These are phyloP conservation scores for Leptodontidium sp. DNA, from an alignment of 2,329 filamentous ascomycete species.

Conservation along the genomic window DNA sequence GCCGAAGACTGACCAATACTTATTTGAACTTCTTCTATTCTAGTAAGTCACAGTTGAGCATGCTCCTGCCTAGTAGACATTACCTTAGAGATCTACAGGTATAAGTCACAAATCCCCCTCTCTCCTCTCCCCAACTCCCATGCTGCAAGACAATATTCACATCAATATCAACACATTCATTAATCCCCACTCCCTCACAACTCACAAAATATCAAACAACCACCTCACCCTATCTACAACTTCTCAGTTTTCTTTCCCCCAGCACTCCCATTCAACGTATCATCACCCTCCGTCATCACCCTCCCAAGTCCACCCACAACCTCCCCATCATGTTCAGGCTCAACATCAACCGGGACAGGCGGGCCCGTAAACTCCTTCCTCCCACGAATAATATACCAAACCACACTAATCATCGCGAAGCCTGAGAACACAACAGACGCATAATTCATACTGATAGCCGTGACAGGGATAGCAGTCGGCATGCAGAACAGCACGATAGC, in stretches of 20 bases:
- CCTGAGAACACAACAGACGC: conserved; percentile 71
- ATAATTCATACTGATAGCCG: conserved; percentile 69
- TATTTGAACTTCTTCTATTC: too few relatives aligned
- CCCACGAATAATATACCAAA: conserved; percentile 70
- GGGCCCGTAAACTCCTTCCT: conserved; percentile 71
- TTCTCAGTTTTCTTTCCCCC: conserved; percentile 26
- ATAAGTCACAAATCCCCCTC: too few relatives aligned
- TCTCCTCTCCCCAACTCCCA: not conserved
- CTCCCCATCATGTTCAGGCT: conserved; percentile 40
- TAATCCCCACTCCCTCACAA: not conserved
- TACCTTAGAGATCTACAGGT: not conserved
- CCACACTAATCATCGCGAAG: conserved; percentile 65
- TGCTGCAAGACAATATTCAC: not conserved
- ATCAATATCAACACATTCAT: not conserved
- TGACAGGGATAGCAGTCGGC: conserved; percentile 68
- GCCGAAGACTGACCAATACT: too few relatives aligned
- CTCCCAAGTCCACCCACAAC: conserved; percentile 36
- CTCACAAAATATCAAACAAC: not conserved
- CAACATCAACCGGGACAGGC: conserved; percentile 40
- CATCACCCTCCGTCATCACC: conserved; percentile 32
- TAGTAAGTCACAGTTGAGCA: too few relatives aligned
- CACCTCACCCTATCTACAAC: not conserved
- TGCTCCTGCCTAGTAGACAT: too few relatives aligned
- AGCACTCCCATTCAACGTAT: conserved; percentile 23
- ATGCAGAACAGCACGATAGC: conserved; percentile 80